These are phyloP conservation scores for Dryadomyces quercivorus DNA, from an alignment of 2,329 filamentous ascomycete genomes.

Conservation along the genomic window DNA sequence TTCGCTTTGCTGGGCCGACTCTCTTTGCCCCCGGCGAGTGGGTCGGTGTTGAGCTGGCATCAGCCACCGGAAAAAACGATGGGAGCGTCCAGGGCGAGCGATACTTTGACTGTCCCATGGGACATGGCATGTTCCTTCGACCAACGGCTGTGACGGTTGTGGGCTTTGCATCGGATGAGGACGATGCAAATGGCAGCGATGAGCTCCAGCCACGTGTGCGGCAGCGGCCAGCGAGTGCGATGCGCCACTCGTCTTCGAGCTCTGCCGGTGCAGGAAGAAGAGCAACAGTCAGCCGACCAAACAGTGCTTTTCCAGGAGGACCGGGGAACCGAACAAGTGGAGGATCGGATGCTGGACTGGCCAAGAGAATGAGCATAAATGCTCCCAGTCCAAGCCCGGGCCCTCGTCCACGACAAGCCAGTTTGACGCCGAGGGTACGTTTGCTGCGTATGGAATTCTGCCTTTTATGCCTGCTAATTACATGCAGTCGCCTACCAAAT, in stretches of 20 bases:
- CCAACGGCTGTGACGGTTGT: slow-evolving; percentile 54
- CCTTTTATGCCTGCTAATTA: neutral
- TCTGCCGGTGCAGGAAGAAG: slow-evolving; percentile 14
- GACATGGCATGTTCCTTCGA: slow-evolving; percentile 71
- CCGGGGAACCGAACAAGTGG: slow-evolving; percentile 17
- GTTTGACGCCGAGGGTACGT: slow-evolving; percentile 40
- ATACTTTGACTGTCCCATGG: slow-evolving; percentile 79
- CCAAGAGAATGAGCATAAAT: slow-evolving; percentile 57
- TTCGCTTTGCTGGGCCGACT: slow-evolving; percentile 74
- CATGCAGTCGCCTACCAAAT: slow-evolving; percentile 60
- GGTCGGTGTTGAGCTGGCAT: slow-evolving; percentile 81
- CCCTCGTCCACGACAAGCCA: slow-evolving; percentile 43
- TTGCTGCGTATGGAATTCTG: slow-evolving; percentile 16
- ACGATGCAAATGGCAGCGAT: slow-evolving; percentile 8
- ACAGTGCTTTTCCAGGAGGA: slow-evolving; percentile 29
- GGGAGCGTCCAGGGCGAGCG: slow-evolving; percentile 76
- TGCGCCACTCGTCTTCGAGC: slow-evolving; percentile 4
- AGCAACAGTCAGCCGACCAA: slow-evolving; percentile 29
- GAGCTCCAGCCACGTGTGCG: slow-evolving; percentile 13
- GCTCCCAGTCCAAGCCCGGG: slow-evolving; percentile 61
- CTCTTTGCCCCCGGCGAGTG: slow-evolving; percentile 73
- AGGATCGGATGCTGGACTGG: slow-evolving; percentile 38
- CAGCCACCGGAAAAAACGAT: slow-evolving; percentile 81
- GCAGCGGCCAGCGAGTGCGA: neutral
- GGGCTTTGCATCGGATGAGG: slow-evolving; percentile 1